Evolutionary conservation across 2,329 filamentous ascomycete genomes (phyloP), one percentile per base, ranked within the genome.

Genomic region (Fusarium equiseti): DNA sequence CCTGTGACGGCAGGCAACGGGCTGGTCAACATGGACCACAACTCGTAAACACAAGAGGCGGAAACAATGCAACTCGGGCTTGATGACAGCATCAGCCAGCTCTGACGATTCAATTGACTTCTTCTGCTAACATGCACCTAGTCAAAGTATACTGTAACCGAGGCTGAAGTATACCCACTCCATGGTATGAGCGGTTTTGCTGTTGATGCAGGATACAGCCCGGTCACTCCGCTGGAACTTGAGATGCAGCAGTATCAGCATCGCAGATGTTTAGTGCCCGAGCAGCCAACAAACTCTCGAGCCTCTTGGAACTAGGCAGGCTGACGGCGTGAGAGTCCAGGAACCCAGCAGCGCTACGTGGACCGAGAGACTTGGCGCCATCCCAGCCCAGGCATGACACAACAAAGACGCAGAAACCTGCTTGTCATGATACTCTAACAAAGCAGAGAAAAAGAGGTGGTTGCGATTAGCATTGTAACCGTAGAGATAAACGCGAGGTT

Each of bases 331-430:
- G 64, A 60, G 49, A 49, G 59, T 58, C 54, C 51, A 63, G 60
- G 65, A 63, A 72, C 60, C 64, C 38, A 61, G 66, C 54, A 59
- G 15, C 63, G 62, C 59, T 71, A 71, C 71, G 59, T 73, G 69
- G 59, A 49, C 43, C 29, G 50, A 40, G 56, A 48, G 44, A 62
- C 54, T 72, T 70, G 69, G 62, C 70, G 45, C 66, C 66, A 72
- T 66, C 48, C 46, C 51, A 56, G 64, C 51, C 58, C 51, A 59
- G 60, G 53, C 58, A 73, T 63, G 63, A 45, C 59, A 69, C 52
- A 63, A 59, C 32, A 59, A 73, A 73, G 50, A 51, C 45, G 65
- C 66, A 73, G 61, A 67, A 63, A 63, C 62, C 64, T 71, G 63
- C 68, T 68, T 66, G 56, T 42, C 63, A 52, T 63, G 57, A 55